Conservation (phyloP, 2,329 filamentous ascomycete species). For the Penicillium sp. region DNA sequence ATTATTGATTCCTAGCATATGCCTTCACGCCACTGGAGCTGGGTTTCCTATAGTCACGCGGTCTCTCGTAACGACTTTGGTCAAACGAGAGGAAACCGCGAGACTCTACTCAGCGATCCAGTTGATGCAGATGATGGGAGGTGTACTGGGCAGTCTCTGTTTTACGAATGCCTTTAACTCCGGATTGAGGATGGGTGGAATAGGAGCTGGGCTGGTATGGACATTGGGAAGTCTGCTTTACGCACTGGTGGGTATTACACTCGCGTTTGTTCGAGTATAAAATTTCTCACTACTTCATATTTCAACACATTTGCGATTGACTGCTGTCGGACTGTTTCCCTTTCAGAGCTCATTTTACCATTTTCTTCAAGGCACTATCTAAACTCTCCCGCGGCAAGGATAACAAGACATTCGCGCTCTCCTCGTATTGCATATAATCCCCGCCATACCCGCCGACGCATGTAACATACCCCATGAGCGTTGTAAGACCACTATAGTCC, state of each 20-base stretch:
- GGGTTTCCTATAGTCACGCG: not conserved
- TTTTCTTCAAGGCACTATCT: not conserved
- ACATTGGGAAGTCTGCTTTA: not conserved
- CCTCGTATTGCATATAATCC: not conserved
- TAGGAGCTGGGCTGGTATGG: not conserved
- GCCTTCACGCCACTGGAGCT: not conserved
- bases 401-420: not conserved
- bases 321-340: not conserved
- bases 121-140: not conserved
- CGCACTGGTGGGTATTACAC: not conserved
- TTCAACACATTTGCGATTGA: not conserved
- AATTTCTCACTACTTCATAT: not conserved
- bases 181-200: not conserved
- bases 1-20: not conserved
- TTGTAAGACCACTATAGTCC: not conserved
- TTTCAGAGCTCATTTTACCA: not conserved
- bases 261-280: not conserved
- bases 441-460: not conserved
- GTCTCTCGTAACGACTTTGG: not conserved
- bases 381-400: not conserved
- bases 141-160: not conserved
- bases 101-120: not conserved
- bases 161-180: not conserved
- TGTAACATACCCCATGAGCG: not conserved
- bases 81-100: not conserved